phyloP scores from a whole-genome alignment of 2,329 filamentous ascomycete genomes.

The Myriosclerotinia curreyana region DNA sequence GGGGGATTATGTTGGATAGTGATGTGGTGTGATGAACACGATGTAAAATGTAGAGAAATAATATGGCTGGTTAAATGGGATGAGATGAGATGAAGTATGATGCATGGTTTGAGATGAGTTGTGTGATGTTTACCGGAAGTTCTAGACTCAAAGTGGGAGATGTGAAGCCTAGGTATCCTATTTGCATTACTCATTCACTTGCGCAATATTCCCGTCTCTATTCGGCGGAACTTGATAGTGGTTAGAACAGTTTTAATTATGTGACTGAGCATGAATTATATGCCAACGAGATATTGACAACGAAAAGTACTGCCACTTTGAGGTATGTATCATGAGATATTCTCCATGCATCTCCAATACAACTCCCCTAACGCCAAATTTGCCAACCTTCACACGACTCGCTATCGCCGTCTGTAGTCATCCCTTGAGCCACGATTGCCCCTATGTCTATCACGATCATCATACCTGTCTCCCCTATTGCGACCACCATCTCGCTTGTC shows the following conservation, averaged over 20 bases:
- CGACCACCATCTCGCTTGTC: slow-evolving; percentile 28
- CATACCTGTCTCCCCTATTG: slow-evolving; percentile 29
- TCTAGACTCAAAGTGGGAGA: no score
- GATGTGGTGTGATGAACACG: no score
- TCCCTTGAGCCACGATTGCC: slow-evolving; percentile 1
- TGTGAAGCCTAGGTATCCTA: neutral
- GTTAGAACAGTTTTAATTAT: neutral
- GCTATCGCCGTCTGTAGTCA: slow-evolving; percentile 18
- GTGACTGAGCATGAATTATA: neutral
- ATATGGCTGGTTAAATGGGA: no score
- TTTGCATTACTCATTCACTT: neutral
- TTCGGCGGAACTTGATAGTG: neutral
- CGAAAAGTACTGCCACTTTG: neutral
- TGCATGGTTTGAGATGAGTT: no score
- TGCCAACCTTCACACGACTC: neutral
- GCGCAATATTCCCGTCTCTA: neutral
- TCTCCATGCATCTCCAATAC: neutral
- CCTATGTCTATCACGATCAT: slow-evolving; percentile 26
- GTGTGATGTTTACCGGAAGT: no score
- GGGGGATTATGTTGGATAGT: no score
- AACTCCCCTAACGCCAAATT: slow-evolving; percentile 10
- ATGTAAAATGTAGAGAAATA: no score
- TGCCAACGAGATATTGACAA: neutral
- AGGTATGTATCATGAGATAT: neutral
- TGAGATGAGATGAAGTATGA: no score